Evolutionary conservation across 352 stramenopile species (phyloP).

Genomic region (Pythium biforme): DNA sequence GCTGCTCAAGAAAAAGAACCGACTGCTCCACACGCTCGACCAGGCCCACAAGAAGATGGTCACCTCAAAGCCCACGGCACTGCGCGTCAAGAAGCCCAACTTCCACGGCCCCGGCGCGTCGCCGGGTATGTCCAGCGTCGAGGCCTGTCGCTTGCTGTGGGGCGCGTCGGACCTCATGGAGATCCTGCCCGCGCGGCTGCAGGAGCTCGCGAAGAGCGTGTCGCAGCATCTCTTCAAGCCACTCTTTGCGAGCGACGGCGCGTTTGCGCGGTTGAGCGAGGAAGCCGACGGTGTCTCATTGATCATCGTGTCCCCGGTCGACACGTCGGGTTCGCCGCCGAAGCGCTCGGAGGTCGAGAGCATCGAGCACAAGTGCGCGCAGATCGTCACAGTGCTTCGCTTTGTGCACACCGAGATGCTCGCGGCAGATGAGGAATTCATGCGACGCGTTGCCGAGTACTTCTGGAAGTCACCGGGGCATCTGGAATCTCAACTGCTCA

Average conservation of each 20-base stretch:
- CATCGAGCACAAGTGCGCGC: slow-evolving; percentile 26
- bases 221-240: slow-evolving; percentile 53
- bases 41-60: slow-evolving; percentile 43
- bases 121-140: background rate
- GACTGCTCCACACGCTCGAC: slow-evolving; percentile 45
- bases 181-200: slow-evolving; percentile 40
- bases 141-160: slow-evolving; percentile 43
- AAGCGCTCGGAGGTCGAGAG: slow-evolving; percentile 15
- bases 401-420: slow-evolving; percentile 63
- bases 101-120: background rate
- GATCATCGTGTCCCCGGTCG: slow-evolving; percentile 18
- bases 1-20: slow-evolving; percentile 53
- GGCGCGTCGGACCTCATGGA: slow-evolving; percentile 51
- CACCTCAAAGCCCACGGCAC: slow-evolving; percentile 37
- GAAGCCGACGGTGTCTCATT: slow-evolving; percentile 27
- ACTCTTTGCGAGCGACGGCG: slow-evolving; percentile 32
- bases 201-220: slow-evolving; percentile 54
- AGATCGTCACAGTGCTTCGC: slow-evolving; percentile 47
- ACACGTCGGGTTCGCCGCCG: background rate
- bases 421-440: slow-evolving; percentile 37
- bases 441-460: slow-evolving; percentile 47
- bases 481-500: slow-evolving; percentile 62
- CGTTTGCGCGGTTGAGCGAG: slow-evolving; percentile 26
- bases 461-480: slow-evolving; percentile 77
- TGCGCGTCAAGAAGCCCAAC: slow-evolving; percentile 30